These are phyloP conservation scores for Dicorynia guianensis DNA, from an alignment of 306 rosid genomes.

Conservation along the genomic window DNA sequence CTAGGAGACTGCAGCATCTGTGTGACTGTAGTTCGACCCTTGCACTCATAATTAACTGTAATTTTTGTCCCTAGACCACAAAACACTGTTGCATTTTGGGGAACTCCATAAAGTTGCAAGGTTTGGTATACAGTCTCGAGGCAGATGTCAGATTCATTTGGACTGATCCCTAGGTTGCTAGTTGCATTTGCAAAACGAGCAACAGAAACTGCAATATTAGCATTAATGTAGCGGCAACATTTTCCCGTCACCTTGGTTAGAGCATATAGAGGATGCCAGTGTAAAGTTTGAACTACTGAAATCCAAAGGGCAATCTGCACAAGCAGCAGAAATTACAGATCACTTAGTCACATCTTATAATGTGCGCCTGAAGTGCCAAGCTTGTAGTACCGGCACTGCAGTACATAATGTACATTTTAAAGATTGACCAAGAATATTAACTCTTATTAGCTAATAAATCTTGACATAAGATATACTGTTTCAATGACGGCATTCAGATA, in stretches of 20 bases:
- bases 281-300: conserved; percentile 82
- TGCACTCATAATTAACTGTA: conserved; percentile 81
- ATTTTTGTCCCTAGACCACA: conserved; percentile 93
- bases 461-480: conserved; percentile 16
- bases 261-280: conserved; percentile 79
- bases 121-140: conserved; percentile 73
- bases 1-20: conserved; percentile 90
- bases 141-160: conserved; percentile 67
- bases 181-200: conserved; percentile 84
- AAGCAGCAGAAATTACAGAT: conserved; percentile 38
- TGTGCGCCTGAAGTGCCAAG: conserved; percentile 16
- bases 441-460: conserved; percentile 26
- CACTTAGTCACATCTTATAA: conserved; percentile 34
- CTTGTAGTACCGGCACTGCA: conserved; percentile 1
- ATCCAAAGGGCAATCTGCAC: conserved; percentile 94
- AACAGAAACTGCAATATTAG: conserved; percentile 80
- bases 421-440: conserved; percentile 21
- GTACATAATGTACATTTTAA: neutral
- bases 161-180: conserved; percentile 77
- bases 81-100: conserved; percentile 74
- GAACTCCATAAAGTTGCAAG: conserved; percentile 76
- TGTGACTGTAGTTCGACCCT: conserved; percentile 75
- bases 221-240: conserved; percentile 95
- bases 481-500: conserved; percentile 2
- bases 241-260: conserved; percentile 67